phyloP scores from a whole-genome alignment of 768 basidiomycete genomes.

The Termitomyces sp. region DNA sequence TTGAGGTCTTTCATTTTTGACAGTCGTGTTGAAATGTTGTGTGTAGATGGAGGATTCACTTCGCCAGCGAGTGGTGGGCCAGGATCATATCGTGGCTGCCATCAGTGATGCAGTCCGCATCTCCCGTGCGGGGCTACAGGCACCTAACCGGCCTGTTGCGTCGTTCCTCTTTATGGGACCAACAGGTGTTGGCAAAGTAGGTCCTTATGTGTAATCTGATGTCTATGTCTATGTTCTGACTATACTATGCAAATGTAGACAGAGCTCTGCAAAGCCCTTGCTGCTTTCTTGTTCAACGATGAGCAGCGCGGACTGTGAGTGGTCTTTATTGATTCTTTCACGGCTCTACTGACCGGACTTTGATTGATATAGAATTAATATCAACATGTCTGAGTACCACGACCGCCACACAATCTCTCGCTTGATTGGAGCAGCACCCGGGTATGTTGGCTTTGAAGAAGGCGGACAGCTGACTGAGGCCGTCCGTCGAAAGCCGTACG shows the following conservation, averaged over 20 bases:
- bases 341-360: background rate
- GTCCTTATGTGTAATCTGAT: background rate
- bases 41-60: slow-evolving; percentile 83
- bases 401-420: slow-evolving; percentile 90
- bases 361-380: slow-evolving; percentile 68
- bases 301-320: slow-evolving; percentile 78
- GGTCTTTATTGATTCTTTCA: slow-evolving; percentile 7
- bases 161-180: slow-evolving; percentile 91
- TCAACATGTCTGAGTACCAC: slow-evolving; percentile 97
- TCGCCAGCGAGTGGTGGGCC: slow-evolving; percentile 75
- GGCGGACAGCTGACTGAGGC: slow-evolving; percentile 91
- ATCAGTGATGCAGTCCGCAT: slow-evolving; percentile 90
- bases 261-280: slow-evolving; percentile 84
- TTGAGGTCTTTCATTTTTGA: background rate
- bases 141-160: slow-evolving; percentile 84
- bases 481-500: slow-evolving; percentile 85
- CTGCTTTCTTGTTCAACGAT: slow-evolving; percentile 85
- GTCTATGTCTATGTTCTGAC: background rate
- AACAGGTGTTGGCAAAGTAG: slow-evolving; percentile 80
- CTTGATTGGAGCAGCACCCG: slow-evolving; percentile 88
- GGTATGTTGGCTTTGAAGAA: slow-evolving; percentile 89
- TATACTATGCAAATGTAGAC: slow-evolving; percentile 43
- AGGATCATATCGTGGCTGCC: slow-evolving; percentile 81
- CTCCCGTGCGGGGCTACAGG: slow-evolving; percentile 86
- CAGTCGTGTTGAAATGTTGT: background rate